A percentile compares a stretch with the other conserved stretches of the same genome.
phyloP scores from a whole-genome alignment of 208 protist species.

The Naegleria gruberi region DNA sequence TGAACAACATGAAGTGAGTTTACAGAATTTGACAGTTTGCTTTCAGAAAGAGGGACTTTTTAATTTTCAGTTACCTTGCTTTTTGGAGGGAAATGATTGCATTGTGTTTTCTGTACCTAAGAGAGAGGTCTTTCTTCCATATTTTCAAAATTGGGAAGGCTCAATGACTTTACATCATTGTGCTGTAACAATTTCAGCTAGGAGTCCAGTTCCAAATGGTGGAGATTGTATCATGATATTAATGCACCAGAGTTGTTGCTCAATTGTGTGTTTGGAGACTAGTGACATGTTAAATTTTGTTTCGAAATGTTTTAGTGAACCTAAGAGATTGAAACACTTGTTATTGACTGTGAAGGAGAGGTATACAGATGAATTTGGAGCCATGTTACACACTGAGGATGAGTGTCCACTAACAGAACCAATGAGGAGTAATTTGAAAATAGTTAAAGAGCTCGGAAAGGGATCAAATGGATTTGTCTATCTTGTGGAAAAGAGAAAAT shows the following conservation, averaged over 20 bases:
- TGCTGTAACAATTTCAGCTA: not conserved
- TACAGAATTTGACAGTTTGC: not conserved
- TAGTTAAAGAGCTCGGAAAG: not conserved
- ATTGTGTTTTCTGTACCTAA: not conserved
- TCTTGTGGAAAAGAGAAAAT: not conserved
- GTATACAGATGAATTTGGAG: not conserved
- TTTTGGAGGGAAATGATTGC: not conserved
- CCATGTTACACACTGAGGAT: not conserved
- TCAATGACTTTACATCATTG: not conserved
- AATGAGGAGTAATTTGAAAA: not conserved
- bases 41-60: not conserved
- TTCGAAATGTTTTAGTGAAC: not conserved
- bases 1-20: not conserved
- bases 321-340: not conserved
- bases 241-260: not conserved
- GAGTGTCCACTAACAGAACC: not conserved
- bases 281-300: not conserved
- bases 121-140: not conserved
- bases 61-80: not conserved
- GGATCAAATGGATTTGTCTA: not conserved
- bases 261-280: not conserved
- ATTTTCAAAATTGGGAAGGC: not conserved
- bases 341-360: not conserved
- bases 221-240: not conserved
- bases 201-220: not conserved